Evolutionary conservation across 2,329 filamentous ascomycete species (phyloP).

Genomic region (Fusarium papillatum): DNA sequence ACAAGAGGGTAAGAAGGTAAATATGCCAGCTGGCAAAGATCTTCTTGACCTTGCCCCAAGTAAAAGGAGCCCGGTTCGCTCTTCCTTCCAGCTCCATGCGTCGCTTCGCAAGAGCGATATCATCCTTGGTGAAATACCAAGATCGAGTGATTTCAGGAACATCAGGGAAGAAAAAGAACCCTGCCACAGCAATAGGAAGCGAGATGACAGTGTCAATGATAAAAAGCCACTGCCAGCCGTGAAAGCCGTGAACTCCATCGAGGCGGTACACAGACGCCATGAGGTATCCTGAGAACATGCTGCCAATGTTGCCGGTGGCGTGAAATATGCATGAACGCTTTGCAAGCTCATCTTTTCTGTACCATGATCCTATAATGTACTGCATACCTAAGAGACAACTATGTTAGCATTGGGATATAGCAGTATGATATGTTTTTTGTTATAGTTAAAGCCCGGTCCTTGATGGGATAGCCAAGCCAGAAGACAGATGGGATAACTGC

Average conservation of each 20-base stretch:
- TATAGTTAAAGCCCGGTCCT: neutral
- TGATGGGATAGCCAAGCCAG: neutral
- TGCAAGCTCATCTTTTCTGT: constrained; percentile 56
- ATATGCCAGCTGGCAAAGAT: constrained; percentile 77
- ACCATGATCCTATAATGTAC: constrained; percentile 58
- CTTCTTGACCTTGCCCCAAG: constrained; percentile 65
- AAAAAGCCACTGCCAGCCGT: constrained; percentile 60
- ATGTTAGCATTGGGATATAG: neutral
- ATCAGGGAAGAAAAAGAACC: constrained; percentile 50
- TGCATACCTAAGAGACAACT: constrained; percentile 46
- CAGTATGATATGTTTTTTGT: no score
- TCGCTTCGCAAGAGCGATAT: constrained; percentile 44
- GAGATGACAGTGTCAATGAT: constrained; percentile 53
- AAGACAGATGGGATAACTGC: neutral
- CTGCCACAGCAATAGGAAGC: constrained; percentile 48
- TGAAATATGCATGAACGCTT: constrained; percentile 59
- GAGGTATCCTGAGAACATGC: constrained; percentile 48
- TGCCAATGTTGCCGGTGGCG: constrained; percentile 43
- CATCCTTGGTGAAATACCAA: constrained; percentile 46
- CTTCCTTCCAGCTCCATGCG: constrained; percentile 58
- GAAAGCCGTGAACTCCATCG: constrained; percentile 57
- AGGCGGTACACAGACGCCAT: constrained; percentile 56
- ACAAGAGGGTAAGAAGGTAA: constrained; percentile 69
- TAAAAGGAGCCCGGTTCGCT: constrained; percentile 55
- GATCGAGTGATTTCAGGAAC: constrained; percentile 45